Conservation (phyloP, 2,329 filamentous ascomycete species). For the Lecanosticta acicola region DNA sequence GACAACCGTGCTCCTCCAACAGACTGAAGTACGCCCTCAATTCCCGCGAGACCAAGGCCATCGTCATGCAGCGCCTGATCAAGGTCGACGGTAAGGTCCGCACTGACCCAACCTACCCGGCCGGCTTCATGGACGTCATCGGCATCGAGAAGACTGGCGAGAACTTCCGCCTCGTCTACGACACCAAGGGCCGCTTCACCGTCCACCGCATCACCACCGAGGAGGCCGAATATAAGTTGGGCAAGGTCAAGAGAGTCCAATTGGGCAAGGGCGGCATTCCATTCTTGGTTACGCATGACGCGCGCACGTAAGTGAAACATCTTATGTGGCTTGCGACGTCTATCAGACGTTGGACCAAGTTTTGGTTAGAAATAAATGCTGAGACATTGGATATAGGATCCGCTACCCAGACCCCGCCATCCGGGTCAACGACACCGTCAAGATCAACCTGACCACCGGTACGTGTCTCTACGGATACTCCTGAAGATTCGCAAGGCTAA, state of each 20-base stretch:
- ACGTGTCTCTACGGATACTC: constrained; percentile 5
- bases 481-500: constrained; percentile 1
- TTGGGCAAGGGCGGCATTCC: constrained; percentile 99
- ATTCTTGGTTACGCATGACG: constrained; percentile 99
- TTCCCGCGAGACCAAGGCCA: constrained; percentile 92
- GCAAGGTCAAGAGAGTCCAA: constrained; percentile 99
- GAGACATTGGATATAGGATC: constrained; percentile 60
- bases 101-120: constrained; percentile 95
- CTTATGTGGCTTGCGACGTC: constrained; percentile 54
- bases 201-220: constrained; percentile 98
- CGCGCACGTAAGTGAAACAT: constrained; percentile 94
- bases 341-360: constrained; percentile 99
- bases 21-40: constrained; percentile 99
- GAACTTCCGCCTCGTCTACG: constrained; percentile 99
- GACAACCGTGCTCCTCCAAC: constrained; percentile 39
- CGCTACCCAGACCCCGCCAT: constrained; percentile 97
- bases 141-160: constrained; percentile 99
- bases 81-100: constrained; percentile 99
- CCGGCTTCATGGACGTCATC: constrained; percentile 99
- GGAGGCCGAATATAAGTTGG: constrained; percentile 99
- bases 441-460: constrained; percentile 94
- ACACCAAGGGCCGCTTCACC: constrained; percentile 99
- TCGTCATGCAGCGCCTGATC: constrained; percentile 99
- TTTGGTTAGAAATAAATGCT: constrained; percentile 60
- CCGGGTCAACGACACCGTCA: constrained; percentile 99